These are phyloP conservation scores for Tricholoma matsutake DNA, from an alignment of 768 basidiomycete genomes.

Conservation along the genomic window DNA sequence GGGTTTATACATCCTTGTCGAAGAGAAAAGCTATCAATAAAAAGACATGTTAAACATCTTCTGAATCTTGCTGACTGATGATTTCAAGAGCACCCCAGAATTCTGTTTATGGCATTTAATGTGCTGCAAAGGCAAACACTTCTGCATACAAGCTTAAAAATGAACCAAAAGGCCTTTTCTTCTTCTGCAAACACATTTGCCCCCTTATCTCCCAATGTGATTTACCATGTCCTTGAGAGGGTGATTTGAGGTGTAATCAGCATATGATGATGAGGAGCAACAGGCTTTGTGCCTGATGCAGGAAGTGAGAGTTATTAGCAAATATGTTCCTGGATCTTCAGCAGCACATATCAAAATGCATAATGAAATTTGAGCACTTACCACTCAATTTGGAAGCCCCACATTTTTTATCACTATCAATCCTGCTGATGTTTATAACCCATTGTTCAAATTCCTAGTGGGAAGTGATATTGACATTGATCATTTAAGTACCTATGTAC, in stretches of 20 bases:
- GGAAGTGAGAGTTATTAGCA: too few relatives aligned
- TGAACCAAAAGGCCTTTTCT: conserved; percentile 4
- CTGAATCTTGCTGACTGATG: conserved; percentile 26
- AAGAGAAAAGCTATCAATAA: conserved; percentile 23
- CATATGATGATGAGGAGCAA: neutral
- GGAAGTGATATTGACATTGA: conserved; percentile 37
- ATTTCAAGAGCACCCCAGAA: conserved; percentile 37
- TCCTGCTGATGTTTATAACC: conserved; percentile 36
- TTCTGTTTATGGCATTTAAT: conserved; percentile 39
- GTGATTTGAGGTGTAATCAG: neutral
- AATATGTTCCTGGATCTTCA: conserved; percentile 15
- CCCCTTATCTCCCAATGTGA: neutral
- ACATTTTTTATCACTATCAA: too few relatives aligned
- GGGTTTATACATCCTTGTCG: too few relatives aligned
- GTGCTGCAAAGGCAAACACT: too few relatives aligned
- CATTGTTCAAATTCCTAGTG: conserved; percentile 36
- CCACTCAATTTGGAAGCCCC: conserved; percentile 14
- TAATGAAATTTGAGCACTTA: conserved; percentile 32
- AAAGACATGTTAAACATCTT: conserved; percentile 30
- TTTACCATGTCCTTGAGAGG: neutral
- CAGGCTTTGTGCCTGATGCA: conserved; percentile 11
- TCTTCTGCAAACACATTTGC: neutral
- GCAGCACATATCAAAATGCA: conserved; percentile 13
- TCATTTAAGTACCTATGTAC: conserved; percentile 23
- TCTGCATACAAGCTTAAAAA: too few relatives aligned